Conservation (phyloP, 345 rosid genomes). For the Anastatica hierochuntica region DNA sequence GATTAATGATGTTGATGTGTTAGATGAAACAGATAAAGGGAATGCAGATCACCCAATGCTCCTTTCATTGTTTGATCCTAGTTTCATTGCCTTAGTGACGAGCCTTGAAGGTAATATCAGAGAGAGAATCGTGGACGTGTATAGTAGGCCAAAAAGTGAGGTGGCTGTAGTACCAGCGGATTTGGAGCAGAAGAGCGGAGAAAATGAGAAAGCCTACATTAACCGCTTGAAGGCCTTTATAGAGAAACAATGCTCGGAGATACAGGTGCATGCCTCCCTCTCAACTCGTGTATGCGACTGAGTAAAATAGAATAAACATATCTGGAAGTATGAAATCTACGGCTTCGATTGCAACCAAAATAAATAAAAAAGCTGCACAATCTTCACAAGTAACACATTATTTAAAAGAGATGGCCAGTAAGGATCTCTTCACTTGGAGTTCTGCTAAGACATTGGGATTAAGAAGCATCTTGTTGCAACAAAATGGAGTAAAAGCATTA, state of each 20-base stretch:
- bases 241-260: constrained; percentile 81
- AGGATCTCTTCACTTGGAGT: too few species aligned
- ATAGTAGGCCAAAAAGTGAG: constrained; percentile 71
- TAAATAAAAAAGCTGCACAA: too few species aligned
- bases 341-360: too few species aligned
- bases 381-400: too few species aligned
- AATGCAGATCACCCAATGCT: constrained; percentile 67
- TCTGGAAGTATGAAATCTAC: not conserved
- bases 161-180: constrained; percentile 84
- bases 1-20: constrained; percentile 55
- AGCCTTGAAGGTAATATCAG: constrained; percentile 54
- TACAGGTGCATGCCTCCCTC: constrained; percentile 44
- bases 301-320: not conserved
- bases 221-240: constrained; percentile 65
- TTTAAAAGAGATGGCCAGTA: too few species aligned
- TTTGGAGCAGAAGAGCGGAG: constrained; percentile 71
- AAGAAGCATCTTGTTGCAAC: not conserved
- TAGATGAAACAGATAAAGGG: constrained; percentile 37
- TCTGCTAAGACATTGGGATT: not conserved
- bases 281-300: not conserved
- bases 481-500: too few species aligned
- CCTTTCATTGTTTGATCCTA: constrained; percentile 40
- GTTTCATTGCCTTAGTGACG: constrained; percentile 49
- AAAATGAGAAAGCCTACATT: constrained; percentile 58
- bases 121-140: constrained; percentile 58